These are phyloP conservation scores for Pseudonectria foliicola DNA, from an alignment of 2,329 filamentous ascomycete species.

Conservation along the genomic window DNA sequence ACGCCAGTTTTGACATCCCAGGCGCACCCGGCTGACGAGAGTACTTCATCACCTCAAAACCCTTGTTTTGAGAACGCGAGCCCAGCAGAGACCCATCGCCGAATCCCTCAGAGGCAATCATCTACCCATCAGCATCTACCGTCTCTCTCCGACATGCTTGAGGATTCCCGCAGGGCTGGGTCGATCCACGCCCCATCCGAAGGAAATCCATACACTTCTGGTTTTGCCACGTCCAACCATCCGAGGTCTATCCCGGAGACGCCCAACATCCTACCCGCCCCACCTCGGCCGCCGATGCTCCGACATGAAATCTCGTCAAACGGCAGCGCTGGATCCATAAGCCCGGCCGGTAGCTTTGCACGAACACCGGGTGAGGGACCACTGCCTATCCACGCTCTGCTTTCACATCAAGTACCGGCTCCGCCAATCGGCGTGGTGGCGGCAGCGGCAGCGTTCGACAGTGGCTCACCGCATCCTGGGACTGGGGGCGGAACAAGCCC, in stretches of 20 bases:
- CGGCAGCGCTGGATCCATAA: conserved; percentile 35
- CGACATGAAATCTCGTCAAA: conserved; percentile 40
- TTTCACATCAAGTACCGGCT: conserved; percentile 33
- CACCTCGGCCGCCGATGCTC: conserved; percentile 29
- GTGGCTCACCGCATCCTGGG: conserved; percentile 12
- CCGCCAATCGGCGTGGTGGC: conserved; percentile 7
- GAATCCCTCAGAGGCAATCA: conserved; percentile 20
- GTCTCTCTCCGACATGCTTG: conserved; percentile 41
- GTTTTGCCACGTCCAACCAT: conserved; percentile 24
- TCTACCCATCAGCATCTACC: conserved; percentile 33
- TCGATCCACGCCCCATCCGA: conserved; percentile 13
- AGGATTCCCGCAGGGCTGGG: conserved; percentile 23
- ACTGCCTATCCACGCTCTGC: conserved; percentile 47
- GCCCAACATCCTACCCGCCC: conserved; percentile 20
- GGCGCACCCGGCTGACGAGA: conserved; percentile 35
- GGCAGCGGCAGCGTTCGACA: conserved; percentile 11
- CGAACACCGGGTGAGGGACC: conserved; percentile 43
- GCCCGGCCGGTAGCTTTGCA: conserved; percentile 27
- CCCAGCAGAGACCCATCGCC: conserved; percentile 19
- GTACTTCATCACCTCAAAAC: conserved; percentile 35
- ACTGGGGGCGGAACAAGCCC: conserved; percentile 13
- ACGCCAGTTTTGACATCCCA: conserved; percentile 29
- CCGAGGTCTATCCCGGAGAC: conserved; percentile 21
- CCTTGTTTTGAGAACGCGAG: conserved; percentile 29
- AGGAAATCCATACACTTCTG: conserved; percentile 17